These are phyloP conservation scores for Sabuloglossum arenarium DNA, from an alignment of 495 filamentous ascomycete species.

Conservation along the genomic window DNA sequence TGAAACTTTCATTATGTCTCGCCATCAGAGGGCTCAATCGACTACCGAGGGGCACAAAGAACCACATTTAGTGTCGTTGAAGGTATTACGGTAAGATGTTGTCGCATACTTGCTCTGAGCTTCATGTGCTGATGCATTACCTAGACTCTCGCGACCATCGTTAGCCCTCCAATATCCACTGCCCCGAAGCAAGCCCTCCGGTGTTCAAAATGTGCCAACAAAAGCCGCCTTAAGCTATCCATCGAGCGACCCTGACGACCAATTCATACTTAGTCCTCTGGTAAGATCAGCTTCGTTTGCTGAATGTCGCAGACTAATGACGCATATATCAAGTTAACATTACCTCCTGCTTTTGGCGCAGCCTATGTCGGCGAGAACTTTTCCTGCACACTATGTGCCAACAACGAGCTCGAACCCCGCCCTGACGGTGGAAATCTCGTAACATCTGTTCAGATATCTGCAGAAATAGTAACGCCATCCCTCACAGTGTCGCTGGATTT, in stretches of 20 bases:
- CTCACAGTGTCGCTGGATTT: slow-evolving; percentile 36
- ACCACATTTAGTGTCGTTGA: slow-evolving; percentile 69
- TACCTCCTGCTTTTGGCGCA: slow-evolving; percentile 79
- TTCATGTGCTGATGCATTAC: neutral
- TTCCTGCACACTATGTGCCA: slow-evolving; percentile 80
- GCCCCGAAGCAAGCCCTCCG: slow-evolving; percentile 16
- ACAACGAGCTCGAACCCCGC: slow-evolving; percentile 46
- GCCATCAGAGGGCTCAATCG: slow-evolving; percentile 17
- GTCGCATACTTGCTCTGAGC: neutral
- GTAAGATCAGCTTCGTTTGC: slow-evolving; percentile 17
- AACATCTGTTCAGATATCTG: slow-evolving; percentile 58
- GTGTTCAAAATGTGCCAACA: slow-evolving; percentile 26
- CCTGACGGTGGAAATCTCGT: slow-evolving; percentile 29
- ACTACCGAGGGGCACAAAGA: slow-evolving; percentile 44
- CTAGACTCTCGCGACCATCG: slow-evolving; percentile 20
- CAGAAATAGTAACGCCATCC: slow-evolving; percentile 86
- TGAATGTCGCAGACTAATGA: neutral
- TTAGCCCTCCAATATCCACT: slow-evolving; percentile 30
- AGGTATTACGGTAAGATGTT: slow-evolving; percentile 30
- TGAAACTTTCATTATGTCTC: neutral
- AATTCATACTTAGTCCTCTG: slow-evolving; percentile 39
- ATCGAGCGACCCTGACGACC: slow-evolving; percentile 22
- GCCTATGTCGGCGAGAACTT: slow-evolving; percentile 95
- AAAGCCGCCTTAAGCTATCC: slow-evolving; percentile 33
- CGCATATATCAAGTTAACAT: slow-evolving; percentile 36